Evolutionary conservation across 306 rosid species (phyloP).

Genomic region (Malus sieversii): DNA sequence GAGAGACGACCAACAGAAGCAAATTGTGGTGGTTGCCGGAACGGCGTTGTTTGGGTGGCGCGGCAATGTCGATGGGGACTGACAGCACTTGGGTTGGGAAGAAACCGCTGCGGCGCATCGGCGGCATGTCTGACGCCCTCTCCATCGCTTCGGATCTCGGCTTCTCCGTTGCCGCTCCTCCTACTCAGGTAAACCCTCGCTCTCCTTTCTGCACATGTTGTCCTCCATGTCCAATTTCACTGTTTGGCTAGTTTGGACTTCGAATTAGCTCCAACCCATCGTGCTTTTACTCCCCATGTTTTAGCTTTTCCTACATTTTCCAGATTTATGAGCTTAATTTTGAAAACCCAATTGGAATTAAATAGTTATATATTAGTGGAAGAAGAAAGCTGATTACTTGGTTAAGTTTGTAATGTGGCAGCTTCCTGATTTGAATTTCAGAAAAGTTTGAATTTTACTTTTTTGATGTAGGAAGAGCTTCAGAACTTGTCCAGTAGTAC

Average conservation of each 20-base stretch:
- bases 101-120: slow-evolving; percentile 76
- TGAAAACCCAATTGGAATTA: background rate
- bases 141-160: slow-evolving; percentile 90
- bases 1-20: background rate
- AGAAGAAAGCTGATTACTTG: background rate
- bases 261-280: background rate
- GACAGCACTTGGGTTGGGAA: slow-evolving; percentile 79
- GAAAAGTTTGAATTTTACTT: background rate
- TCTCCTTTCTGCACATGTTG: background rate
- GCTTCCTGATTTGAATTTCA: background rate
- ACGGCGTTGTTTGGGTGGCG: background rate
- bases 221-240: background rate
- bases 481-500: slow-evolving; percentile 42
- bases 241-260: background rate
- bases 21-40: background rate
- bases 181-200: slow-evolving; percentile 41
- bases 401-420: background rate
- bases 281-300: background rate
- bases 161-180: slow-evolving; percentile 52
- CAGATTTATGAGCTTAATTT: background rate
- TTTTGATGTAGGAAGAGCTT: slow-evolving; percentile 50
- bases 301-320: background rate
- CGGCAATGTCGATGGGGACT: slow-evolving; percentile 50
- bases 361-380: background rate
- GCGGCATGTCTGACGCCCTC: slow-evolving; percentile 88